Percentiles rank a stretch among this genome's conserved stretches.
phyloP scores from a whole-genome alignment of 495 filamentous ascomycete genomes.

The Talaromyces nanjingensis region DNA sequence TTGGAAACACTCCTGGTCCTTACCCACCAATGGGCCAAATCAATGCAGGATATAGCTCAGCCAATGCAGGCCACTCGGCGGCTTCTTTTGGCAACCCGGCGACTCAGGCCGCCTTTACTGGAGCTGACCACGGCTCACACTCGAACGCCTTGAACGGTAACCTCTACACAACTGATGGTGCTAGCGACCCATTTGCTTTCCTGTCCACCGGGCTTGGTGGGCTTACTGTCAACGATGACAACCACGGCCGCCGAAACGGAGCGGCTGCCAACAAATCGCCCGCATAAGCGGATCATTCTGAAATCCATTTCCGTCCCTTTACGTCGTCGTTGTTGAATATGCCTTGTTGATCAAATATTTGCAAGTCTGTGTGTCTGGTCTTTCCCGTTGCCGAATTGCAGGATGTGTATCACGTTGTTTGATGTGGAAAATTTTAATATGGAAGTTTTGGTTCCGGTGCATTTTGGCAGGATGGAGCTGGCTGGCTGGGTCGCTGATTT shows the following conservation, averaged over 20 bases:
- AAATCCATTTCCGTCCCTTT: constrained; percentile 8
- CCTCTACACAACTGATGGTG: constrained; percentile 52
- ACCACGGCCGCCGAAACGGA: constrained; percentile 72
- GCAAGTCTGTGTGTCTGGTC: constrained; percentile 11
- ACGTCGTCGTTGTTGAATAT: constrained; percentile 2
- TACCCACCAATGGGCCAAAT: constrained; percentile 77
- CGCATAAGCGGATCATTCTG: constrained; percentile 24
- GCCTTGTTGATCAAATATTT: background rate
- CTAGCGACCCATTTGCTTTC: constrained; percentile 84
- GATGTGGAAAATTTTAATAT: constrained; percentile 45
- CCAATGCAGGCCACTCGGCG: constrained; percentile 64
- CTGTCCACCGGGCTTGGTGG: constrained; percentile 74
- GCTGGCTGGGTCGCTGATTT: constrained; percentile 37
- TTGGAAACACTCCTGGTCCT: constrained; percentile 69
- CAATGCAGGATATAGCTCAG: constrained; percentile 60
- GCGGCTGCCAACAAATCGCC: constrained; percentile 43
- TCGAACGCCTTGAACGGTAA: constrained; percentile 48
- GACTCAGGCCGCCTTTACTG: constrained; percentile 84
- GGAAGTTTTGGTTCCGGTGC: constrained; percentile 44
- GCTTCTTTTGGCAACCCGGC: constrained; percentile 91
- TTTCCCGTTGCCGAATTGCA: constrained; percentile 53
- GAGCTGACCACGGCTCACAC: constrained; percentile 62
- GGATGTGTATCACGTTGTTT: constrained; percentile 45
- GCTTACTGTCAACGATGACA: constrained; percentile 72
- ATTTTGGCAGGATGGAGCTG: constrained; percentile 45